Evolutionary conservation across 2,329 filamentous ascomycete species (phyloP).

Genomic region (Colletotrichum somersetense): DNA sequence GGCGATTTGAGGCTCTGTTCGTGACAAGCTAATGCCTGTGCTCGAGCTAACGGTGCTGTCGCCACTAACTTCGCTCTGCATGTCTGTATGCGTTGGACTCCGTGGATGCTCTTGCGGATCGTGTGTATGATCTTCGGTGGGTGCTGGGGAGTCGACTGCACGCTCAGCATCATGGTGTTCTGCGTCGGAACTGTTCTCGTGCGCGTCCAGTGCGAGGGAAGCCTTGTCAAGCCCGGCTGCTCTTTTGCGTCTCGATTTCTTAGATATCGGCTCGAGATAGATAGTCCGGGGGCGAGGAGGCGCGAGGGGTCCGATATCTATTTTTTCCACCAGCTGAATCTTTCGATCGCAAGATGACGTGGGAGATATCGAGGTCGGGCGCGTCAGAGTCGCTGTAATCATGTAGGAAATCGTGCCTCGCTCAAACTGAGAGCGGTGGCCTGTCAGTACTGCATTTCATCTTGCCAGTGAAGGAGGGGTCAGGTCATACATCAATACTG

Average conservation of each 20-base stretch:
- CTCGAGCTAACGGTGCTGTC: constrained; percentile 78
- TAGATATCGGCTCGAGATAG: constrained; percentile 88
- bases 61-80: constrained; percentile 77
- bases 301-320: constrained; percentile 83
- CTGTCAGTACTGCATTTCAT: constrained; percentile 24
- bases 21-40: constrained; percentile 67
- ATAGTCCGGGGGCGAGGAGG: constrained; percentile 85
- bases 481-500: constrained; percentile 86
- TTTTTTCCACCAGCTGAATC: constrained; percentile 81
- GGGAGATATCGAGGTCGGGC: constrained; percentile 87
- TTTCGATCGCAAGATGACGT: constrained; percentile 85
- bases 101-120: constrained; percentile 53
- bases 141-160: constrained; percentile 55
- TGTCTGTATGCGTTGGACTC: constrained; percentile 63
- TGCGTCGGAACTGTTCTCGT: constrained; percentile 51
- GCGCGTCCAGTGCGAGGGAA: constrained; percentile 58
- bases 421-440: constrained; percentile 77
- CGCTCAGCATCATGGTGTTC: constrained; percentile 44
- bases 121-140: constrained; percentile 56
- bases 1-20: constrained; percentile 37
- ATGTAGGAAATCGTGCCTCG: constrained; percentile 93
- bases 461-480: constrained; percentile 17
- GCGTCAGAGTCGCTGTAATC: constrained; percentile 88
- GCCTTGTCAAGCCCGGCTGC: constrained; percentile 60
- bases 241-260: constrained; percentile 73